Base-by-base conservation (phyloP, 2,329 filamentous ascomycete genomes). In the Lasiodiplodia theobromae region DNA sequence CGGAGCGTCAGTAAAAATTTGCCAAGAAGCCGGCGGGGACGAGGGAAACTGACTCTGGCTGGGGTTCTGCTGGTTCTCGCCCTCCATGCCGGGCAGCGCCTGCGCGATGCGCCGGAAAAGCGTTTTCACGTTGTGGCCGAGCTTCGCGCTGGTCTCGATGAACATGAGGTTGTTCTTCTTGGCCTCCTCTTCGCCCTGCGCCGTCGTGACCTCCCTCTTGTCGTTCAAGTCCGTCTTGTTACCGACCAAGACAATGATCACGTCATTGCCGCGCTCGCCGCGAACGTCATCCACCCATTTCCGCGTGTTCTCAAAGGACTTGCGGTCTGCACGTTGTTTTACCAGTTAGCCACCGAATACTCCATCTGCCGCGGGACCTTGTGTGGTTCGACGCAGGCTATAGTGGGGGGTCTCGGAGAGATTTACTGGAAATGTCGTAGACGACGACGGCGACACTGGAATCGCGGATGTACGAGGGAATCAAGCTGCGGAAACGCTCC, bases 261-360 rank as follows among this genome's bases (percentile, higher is more conserved):
- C 96, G 82, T 99, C 96, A 85, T 97, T 97, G 64, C 96, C 96
- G 77, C 96, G 89, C 85, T 99, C 96, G 64, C 94, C 95, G 71
- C 96, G 89, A 69, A 99, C 96, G 78, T 99, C 96, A 79, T 99
- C 96, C 73, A 99, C 97, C 96, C 96, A 99, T 87, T 99, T 99
- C 77, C 94, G 90, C 67, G 96, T 99, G 83, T 99, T 97, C 80
- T 97, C 92, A 85, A 99, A 99, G 28, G 94, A 97, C 83, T 98
- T 97, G 72, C 92, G 91, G 81, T 96, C 90, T 92, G 74, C 4
- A 18, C 10, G 16, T 52, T 25, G 37, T 18, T 28, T 16, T 16
- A 25, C 40, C 66, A 21, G 68, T 69, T 51, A 68, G 63, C 58
- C 63, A 23, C 62, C 68, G 21, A 57, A 31, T 2, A 21, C 64